These are phyloP conservation scores for Astrocystis sublimbata DNA, from an alignment of 495 filamentous ascomycete genomes.

Conservation along the genomic window DNA sequence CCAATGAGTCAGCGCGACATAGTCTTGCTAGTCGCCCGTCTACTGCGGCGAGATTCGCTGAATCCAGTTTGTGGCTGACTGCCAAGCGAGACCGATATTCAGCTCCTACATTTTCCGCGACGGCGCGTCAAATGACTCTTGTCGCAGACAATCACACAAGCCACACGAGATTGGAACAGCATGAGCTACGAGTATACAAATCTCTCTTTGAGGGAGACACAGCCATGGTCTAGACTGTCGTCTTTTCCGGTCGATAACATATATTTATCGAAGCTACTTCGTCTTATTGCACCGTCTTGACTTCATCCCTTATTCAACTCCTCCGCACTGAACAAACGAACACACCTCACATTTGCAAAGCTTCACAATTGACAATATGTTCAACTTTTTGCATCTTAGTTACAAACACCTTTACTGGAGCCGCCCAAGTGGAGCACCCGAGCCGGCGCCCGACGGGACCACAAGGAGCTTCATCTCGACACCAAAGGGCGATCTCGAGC, in stretches of 20 bases:
- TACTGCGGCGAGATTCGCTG: neutral
- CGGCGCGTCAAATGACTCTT: neutral
- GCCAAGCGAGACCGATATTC: neutral
- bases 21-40: neutral
- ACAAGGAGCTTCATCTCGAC: conserved; percentile 36
- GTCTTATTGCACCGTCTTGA: too few relatives aligned
- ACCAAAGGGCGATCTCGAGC: conserved; percentile 41
- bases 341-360: neutral
- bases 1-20: neutral
- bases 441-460: conserved; percentile 34
- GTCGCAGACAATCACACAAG: neutral
- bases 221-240: too few relatives aligned
- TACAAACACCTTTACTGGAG: conserved; percentile 33
- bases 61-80: conserved; percentile 1
- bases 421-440: conserved; percentile 20
- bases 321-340: neutral
- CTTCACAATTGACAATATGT: conserved; percentile 3
- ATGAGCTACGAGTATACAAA: neutral
- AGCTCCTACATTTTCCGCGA: conserved; percentile 5
- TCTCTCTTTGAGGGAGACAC: too few relatives aligned
- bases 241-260: too few relatives aligned
- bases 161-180: too few relatives aligned
- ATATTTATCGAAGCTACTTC: too few relatives aligned
- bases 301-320: neutral
- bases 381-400: conserved; percentile 23